These are phyloP conservation scores for Spinellus fusiger DNA, from an alignment of 192 early-diverging fungal species.

Conservation along the genomic window DNA sequence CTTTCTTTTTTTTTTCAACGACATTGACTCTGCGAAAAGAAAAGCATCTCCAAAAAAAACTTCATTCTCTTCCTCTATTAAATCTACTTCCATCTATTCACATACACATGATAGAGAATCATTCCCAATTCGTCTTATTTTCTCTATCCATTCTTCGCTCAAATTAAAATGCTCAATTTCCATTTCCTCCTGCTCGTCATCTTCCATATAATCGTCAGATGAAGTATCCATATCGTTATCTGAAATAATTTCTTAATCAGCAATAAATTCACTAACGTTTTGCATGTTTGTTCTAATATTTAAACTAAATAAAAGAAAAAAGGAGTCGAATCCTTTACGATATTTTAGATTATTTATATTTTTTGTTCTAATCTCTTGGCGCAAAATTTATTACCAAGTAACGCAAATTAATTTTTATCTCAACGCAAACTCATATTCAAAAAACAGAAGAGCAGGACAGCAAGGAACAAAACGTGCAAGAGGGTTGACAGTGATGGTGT, in stretches of 20 bases:
- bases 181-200: constrained; percentile 9
- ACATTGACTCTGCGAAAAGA: constrained; percentile 10
- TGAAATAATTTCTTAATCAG: constrained; percentile 9
- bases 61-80: constrained; percentile 12
- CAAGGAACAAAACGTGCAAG: no score
- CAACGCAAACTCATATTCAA: no score
- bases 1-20: constrained; percentile 12
- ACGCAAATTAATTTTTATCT: no score
- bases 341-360: constrained; percentile 10
- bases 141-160: constrained; percentile 11
- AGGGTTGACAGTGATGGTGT: no score
- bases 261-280: constrained; percentile 9
- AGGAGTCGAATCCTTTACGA: constrained; percentile 13
- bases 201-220: constrained; percentile 15
- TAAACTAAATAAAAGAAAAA: constrained; percentile 19
- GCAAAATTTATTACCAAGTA: constrained; percentile 2
- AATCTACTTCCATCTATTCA: constrained; percentile 12
- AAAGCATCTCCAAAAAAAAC: constrained; percentile 11
- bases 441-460: no score
- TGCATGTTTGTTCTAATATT: constrained; percentile 18
- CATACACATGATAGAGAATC: no score
- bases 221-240: constrained; percentile 16
- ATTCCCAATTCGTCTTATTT: no score
- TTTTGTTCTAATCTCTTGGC: constrained; percentile 8
- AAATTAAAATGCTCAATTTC: constrained; percentile 10